These are phyloP conservation scores for Aspergillus diversus DNA, from an alignment of 495 filamentous ascomycete genomes.

Conservation along the genomic window DNA sequence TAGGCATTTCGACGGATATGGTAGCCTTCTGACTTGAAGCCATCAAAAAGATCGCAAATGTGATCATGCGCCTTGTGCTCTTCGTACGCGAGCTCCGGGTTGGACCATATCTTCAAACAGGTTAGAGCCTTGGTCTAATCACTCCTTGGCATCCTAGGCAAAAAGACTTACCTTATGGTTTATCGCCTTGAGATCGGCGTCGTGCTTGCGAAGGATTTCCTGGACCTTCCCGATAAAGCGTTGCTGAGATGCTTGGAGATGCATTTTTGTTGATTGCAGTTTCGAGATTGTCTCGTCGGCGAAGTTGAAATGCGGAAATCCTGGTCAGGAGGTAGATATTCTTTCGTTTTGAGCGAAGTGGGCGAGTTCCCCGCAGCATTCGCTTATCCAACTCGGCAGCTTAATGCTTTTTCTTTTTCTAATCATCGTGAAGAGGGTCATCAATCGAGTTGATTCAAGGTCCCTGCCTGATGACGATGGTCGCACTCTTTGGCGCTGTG, in stretches of 20 bases:
- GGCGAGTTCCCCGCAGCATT: no score
- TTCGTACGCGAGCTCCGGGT: constrained; percentile 59
- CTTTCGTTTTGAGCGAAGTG: neutral
- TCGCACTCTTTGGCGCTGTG: neutral
- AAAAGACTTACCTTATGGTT: constrained; percentile 45
- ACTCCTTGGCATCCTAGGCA: neutral
- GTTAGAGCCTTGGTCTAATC: constrained; percentile 1
- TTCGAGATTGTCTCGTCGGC: neutral
- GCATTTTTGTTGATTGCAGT: constrained; percentile 25
- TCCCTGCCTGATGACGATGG: neutral
- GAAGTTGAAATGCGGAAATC: neutral
- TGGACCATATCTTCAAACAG: constrained; percentile 43
- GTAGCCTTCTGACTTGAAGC: constrained; percentile 32
- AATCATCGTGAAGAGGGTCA: no score
- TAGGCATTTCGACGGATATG: constrained; percentile 50
- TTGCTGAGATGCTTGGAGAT: constrained; percentile 30
- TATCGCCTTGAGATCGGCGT: constrained; percentile 44
- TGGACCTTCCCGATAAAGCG: constrained; percentile 37
- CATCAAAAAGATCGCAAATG: constrained; percentile 50
- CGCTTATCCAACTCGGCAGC: no score
- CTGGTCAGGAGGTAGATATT: neutral
- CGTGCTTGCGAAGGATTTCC: constrained; percentile 33
- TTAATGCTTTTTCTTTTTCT: no score
- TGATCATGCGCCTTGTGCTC: constrained; percentile 57
- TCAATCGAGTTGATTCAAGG: neutral